A percentile compares a stretch with the other conserved stretches of the same genome.
Evolutionary conservation across 106 monocot species (phyloP).

Genomic region (Vanilla planifolia): DNA sequence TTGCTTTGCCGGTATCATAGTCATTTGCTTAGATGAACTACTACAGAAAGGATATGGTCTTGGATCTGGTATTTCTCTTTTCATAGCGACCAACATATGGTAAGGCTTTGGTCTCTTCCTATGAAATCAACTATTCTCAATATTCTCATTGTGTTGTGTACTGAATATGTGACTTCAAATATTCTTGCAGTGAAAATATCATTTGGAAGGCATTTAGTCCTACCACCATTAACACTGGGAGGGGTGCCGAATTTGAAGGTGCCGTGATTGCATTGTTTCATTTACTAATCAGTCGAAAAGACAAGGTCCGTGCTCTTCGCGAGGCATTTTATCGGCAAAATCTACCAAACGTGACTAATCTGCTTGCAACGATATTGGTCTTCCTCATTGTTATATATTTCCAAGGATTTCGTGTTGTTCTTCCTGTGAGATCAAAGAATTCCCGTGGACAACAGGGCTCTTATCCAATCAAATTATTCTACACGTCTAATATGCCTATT

Average conservation of each 20-base stretch:
- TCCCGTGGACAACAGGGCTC: slow-evolving; percentile 21
- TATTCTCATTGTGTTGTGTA: too few species aligned
- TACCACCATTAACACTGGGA: slow-evolving; percentile 17
- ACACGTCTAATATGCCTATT: slow-evolving; percentile 38
- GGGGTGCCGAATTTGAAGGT: slow-evolving; percentile 23
- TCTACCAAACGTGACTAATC: slow-evolving; percentile 27
- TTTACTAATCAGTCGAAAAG: slow-evolving; percentile 19
- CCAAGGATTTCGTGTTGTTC: slow-evolving; percentile 37
- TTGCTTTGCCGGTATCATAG: slow-evolving; percentile 60
- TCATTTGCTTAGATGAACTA: slow-evolving; percentile 61
- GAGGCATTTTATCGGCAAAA: slow-evolving; percentile 25
- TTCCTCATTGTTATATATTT: slow-evolving; percentile 35
- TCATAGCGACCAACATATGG: slow-evolving; percentile 58
- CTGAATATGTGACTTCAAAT: not conserved
- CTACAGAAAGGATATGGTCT: too few species aligned
- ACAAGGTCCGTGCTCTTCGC: slow-evolving; percentile 25
- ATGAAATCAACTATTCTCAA: too few species aligned
- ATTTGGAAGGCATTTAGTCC: slow-evolving; percentile 40
- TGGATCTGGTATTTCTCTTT: slow-evolving; percentile 51
- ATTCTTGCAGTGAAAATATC: slow-evolving; percentile 26
- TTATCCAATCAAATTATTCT: slow-evolving; percentile 33
- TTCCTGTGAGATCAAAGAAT: slow-evolving; percentile 40
- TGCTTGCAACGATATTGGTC: slow-evolving; percentile 19
- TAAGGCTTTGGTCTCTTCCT: slow-evolving; percentile 4
- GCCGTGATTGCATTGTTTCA: slow-evolving; percentile 28